Base-by-base conservation (phyloP, 2,329 filamentous ascomycete species). In the Botrytis paeoniae region DNA sequence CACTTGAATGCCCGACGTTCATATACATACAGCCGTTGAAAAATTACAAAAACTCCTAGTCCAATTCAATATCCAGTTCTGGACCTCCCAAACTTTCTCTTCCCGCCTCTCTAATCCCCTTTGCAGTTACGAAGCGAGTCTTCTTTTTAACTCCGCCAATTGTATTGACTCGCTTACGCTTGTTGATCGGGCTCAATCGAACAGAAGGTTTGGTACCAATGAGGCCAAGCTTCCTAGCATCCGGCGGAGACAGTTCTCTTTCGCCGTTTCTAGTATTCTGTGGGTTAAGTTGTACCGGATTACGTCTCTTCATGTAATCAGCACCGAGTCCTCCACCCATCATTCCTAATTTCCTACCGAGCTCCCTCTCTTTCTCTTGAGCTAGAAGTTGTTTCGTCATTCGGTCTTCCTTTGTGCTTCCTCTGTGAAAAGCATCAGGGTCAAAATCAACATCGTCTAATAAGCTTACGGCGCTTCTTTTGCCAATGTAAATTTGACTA, bases 71-170 rank as follows among this genome's bases (percentile, higher is more conserved):
- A 41, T 74, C 41, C 35, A 39, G n/a, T 57, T 60, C 37, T 35
- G 57, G 87, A n/a, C 82, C 84, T 16, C 90, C 89, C 3, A 94
- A 80, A 79, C 92, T 94, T 79, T 94, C 92, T 74, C 92, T 85
- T 1, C 92, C 92, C 6, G 92, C 92, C 81, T 93, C 92, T 71
- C 89, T 88, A 75, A 95, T 94, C 0, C 92, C 92, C 80, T 91
- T 93, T 60, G 90, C 89, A 39, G 92, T 93, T 59, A 94, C 87
- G 79, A 95, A 94, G n/a, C 92, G 86, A 69, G 92, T 94, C 85
- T 93, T 93, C 83, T 93, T 91, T 76, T 88, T 85, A 45, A 89
- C 86, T 12, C 57, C 69, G 39, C 61, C 69, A 20, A 74, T 74
- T 10, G 81, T 79, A 69, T 77, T 81, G 18, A 79, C 80, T 73